Evolutionary conservation across 371 early-diverging fungal genomes (phyloP).

Genomic region (Conidiobolus incongruus): DNA sequence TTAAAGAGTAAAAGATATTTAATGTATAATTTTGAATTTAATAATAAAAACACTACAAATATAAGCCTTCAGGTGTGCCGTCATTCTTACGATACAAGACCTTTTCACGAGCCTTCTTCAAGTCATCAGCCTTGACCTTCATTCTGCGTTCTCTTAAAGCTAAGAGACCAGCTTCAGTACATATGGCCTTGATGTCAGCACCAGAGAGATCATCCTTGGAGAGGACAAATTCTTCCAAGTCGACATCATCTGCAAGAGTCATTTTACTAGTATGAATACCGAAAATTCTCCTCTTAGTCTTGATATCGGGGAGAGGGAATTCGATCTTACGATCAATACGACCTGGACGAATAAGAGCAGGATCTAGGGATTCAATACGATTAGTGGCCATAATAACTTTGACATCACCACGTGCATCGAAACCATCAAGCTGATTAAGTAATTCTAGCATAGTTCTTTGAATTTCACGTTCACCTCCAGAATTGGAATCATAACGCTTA

Average conservation of each 20-base stretch:
- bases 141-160: conserved; percentile 98
- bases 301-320: conserved; percentile 97
- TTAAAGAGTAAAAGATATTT: too few species aligned
- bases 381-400: conserved; percentile 99
- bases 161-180: conserved; percentile 98
- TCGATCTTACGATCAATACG: conserved; percentile 99
- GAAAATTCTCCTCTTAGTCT: conserved; percentile 98
- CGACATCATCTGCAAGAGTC: conserved; percentile 94
- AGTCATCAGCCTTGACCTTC: conserved; percentile 96
- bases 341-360: conserved; percentile 96
- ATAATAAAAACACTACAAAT: conserved; percentile 24
- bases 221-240: conserved; percentile 96
- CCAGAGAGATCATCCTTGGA: conserved; percentile 98
- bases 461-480: conserved; percentile 97
- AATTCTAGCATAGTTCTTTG: conserved; percentile 99
- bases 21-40: neutral
- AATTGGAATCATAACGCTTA: conserved; percentile 94
- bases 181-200: conserved; percentile 99
- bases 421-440: conserved; percentile 99
- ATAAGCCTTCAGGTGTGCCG: conserved; percentile 93
- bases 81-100: conserved; percentile 97
- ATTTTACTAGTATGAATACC: conserved; percentile 97
- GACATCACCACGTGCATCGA: conserved; percentile 98
- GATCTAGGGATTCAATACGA: conserved; percentile 96
- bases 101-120: conserved; percentile 98